A percentile compares a stretch with the other conserved stretches of the same genome.
Evolutionary conservation across 2,329 filamentous ascomycete genomes (phyloP).

Genomic region (Sporothrix globosa): DNA sequence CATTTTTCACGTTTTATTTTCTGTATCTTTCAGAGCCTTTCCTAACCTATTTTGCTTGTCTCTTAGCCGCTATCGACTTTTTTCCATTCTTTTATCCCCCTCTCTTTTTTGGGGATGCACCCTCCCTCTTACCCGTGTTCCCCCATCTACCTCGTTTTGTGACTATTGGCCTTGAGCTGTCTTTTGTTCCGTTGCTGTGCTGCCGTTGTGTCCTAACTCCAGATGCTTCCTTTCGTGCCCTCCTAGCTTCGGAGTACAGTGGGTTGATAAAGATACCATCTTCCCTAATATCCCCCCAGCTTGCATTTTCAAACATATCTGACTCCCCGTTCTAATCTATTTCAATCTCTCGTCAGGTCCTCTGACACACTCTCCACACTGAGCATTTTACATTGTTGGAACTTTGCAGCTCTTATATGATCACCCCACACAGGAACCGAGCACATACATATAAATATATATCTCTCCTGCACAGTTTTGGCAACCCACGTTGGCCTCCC

Average conservation of each 20-base stretch:
- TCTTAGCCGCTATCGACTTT: neutral
- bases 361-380: neutral
- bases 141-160: neutral
- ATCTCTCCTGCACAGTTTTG: slow-evolving; percentile 23
- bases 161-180: neutral
- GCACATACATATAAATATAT: slow-evolving; percentile 28
- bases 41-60: neutral
- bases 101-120: neutral
- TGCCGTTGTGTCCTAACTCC: slow-evolving; percentile 4
- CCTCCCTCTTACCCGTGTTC: slow-evolving; percentile 9
- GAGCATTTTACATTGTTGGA: neutral
- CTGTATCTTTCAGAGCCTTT: neutral
- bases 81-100: neutral
- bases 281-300: slow-evolving; percentile 17
- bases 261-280: slow-evolving; percentile 33
- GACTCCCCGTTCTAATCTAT: neutral
- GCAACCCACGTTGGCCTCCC: slow-evolving; percentile 30
- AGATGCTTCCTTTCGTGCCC: neutral
- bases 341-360: neutral
- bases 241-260: neutral
- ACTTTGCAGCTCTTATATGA: slow-evolving; percentile 5
- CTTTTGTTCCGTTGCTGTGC: slow-evolving; percentile 22
- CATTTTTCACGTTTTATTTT: neutral
- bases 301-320: neutral
- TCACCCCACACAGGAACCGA: slow-evolving; percentile 30